A percentile compares a stretch with the other conserved stretches of the same genome.
phyloP scores from a whole-genome alignment of 306 rosid genomes.

The Sesbania bispinosa region DNA sequence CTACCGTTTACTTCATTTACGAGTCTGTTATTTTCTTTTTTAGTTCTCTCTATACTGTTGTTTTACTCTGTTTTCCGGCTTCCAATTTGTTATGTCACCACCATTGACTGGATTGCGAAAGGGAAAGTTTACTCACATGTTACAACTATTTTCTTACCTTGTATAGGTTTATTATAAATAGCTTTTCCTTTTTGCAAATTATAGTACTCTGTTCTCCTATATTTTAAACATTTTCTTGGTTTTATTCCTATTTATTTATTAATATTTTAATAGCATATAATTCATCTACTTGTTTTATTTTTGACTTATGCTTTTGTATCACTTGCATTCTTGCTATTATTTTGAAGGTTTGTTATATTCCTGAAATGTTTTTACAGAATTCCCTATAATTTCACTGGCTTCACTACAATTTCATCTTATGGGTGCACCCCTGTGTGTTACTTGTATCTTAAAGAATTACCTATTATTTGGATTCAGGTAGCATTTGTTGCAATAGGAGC shows the following conservation, averaged over 20 bases:
- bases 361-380: not conserved
- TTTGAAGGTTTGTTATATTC: not conserved
- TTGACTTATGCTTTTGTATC: not conserved
- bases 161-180: not conserved
- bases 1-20: not conserved
- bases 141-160: not conserved
- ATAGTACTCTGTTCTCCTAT: slow-evolving; percentile 8
- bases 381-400: not conserved
- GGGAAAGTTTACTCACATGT: not conserved
- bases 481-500: slow-evolving; percentile 97
- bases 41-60: not conserved
- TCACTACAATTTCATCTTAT: not conserved
- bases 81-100: not conserved
- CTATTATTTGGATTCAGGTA: slow-evolving; percentile 54
- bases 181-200: not conserved
- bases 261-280: not conserved
- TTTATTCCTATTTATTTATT: not conserved
- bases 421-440: not conserved
- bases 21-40: not conserved
- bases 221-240: too few relatives aligned
- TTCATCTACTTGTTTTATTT: not conserved
- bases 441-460: not conserved
- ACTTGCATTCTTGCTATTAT: slow-evolving; percentile 3
- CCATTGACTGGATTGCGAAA: not conserved
- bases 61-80: not conserved